Percentiles rank a stretch among this genome's conserved stretches.
phyloP scores from a whole-genome alignment of 768 basidiomycete species.

The Lanmaoa pseudosensibilis region DNA sequence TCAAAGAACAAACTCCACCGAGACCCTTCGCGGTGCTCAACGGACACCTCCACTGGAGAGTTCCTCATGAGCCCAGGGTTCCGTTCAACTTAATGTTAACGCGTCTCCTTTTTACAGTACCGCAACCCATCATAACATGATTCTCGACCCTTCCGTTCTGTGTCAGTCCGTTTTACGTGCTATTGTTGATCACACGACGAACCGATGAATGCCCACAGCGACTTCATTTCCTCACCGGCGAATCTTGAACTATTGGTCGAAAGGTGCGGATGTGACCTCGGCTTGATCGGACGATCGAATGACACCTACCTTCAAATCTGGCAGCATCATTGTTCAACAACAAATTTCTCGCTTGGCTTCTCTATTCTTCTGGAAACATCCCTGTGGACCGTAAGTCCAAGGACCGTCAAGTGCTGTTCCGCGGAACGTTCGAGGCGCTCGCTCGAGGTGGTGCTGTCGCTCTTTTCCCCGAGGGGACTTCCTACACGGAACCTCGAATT shows the following conservation, averaged over 20 bases:
- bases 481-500: slow-evolving; percentile 91
- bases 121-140: slow-evolving; percentile 94
- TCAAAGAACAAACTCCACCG: neutral
- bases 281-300: slow-evolving; percentile 11
- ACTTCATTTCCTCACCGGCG: slow-evolving; percentile 79
- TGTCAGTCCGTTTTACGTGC: slow-evolving; percentile 50
- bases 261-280: slow-evolving; percentile 51
- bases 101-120: slow-evolving; percentile 45
- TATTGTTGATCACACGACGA: slow-evolving; percentile 15
- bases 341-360: slow-evolving; percentile 67
- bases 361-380: slow-evolving; percentile 93
- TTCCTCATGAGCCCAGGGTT: neutral
- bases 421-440: slow-evolving; percentile 85
- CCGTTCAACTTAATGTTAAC: slow-evolving; percentile 12
- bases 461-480: slow-evolving; percentile 91
- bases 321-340: slow-evolving; percentile 78
- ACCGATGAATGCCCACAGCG: slow-evolving; percentile 45
- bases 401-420: slow-evolving; percentile 86
- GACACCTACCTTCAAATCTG: slow-evolving; percentile 18
- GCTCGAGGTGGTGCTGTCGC: slow-evolving; percentile 81
- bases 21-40: slow-evolving; percentile 1
- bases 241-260: slow-evolving; percentile 91
- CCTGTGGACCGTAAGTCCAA: slow-evolving; percentile 94
- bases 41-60: slow-evolving; percentile 1
- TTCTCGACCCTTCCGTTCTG: slow-evolving; percentile 80